Evolutionary conservation across 805 yeast genomes (phyloP).

Genomic region (Tetrapisispora pingtungensis): DNA sequence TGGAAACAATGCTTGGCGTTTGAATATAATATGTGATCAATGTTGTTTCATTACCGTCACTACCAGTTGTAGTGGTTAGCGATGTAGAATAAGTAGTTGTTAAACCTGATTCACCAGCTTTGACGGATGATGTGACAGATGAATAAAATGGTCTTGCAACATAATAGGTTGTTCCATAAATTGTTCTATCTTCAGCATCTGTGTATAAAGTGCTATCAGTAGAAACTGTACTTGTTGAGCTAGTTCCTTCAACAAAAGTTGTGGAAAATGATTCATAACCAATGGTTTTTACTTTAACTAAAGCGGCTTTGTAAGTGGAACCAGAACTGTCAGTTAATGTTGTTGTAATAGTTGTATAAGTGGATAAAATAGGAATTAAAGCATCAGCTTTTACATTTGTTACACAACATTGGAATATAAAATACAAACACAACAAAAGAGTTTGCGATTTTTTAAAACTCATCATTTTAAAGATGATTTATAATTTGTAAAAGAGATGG

Average conservation of each 20-base stretch:
- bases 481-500: too few relatives aligned
- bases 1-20: slow-evolving; percentile 2
- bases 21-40: slow-evolving; percentile 2
- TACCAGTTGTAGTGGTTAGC: slow-evolving; percentile 2
- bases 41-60: slow-evolving; percentile 2
- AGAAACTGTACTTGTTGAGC: not conserved
- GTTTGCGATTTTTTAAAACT: not conserved
- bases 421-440: not conserved
- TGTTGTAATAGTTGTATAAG: not conserved
- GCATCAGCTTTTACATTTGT: not conserved
- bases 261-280: not conserved
- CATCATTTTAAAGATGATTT: too few relatives aligned
- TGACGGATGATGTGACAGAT: not conserved
- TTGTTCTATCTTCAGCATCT: not conserved
- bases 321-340: not conserved
- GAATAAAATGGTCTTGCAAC: slow-evolving; percentile 1
- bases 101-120: not conserved
- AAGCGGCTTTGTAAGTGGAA: not conserved
- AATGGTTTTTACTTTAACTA: not conserved
- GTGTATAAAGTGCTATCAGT: not conserved
- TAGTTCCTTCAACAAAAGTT: not conserved
- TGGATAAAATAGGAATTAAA: not conserved
- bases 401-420: not conserved
- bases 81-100: slow-evolving; percentile 6
- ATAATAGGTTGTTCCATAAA: slow-evolving; percentile 1